Conservation (phyloP, 192 early-diverging fungal species). For the Helicostylum pulchrum region DNA sequence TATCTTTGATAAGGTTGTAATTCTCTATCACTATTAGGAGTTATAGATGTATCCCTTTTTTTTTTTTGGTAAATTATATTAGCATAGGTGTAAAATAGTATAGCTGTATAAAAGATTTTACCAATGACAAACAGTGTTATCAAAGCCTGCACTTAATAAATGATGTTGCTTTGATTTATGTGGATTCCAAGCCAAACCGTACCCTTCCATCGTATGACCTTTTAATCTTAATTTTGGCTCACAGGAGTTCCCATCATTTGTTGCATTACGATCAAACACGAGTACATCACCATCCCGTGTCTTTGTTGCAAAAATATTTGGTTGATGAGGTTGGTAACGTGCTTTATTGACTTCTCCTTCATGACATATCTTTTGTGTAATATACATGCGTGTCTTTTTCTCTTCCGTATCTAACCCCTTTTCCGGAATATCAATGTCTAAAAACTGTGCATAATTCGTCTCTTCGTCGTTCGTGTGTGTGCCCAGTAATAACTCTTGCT, state of each 20-base stretch:
- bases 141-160: slow-evolving; percentile 88
- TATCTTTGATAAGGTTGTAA: slow-evolving; percentile 78
- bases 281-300: slow-evolving; percentile 86
- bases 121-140: slow-evolving; percentile 89
- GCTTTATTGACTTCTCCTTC: slow-evolving; percentile 97
- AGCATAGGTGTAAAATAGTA: too few relatives aligned
- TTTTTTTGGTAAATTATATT: neutral
- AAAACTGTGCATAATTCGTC: slow-evolving; percentile 91
- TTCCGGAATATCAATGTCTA: slow-evolving; percentile 63
- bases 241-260: slow-evolving; percentile 55
- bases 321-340: slow-evolving; percentile 94
- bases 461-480: slow-evolving; percentile 96
- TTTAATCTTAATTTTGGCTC: slow-evolving; percentile 79
- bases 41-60: slow-evolving; percentile 81
- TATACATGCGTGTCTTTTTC: slow-evolving; percentile 56
- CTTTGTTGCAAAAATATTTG: slow-evolving; percentile 94
- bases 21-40: slow-evolving; percentile 66
- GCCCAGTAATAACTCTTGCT: slow-evolving; percentile 88
- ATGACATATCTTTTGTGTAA: slow-evolving; percentile 91
- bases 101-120: too few relatives aligned
- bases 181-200: slow-evolving; percentile 91
- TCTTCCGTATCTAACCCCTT: slow-evolving; percentile 71
- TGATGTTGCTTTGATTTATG: slow-evolving; percentile 59
- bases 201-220: slow-evolving; percentile 94
- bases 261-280: slow-evolving; percentile 93